A percentile compares a stretch with the other conserved stretches of the same genome.
Evolutionary conservation across 2,329 filamentous ascomycete species (phyloP).

Genomic region (Pyrenophora teres): DNA sequence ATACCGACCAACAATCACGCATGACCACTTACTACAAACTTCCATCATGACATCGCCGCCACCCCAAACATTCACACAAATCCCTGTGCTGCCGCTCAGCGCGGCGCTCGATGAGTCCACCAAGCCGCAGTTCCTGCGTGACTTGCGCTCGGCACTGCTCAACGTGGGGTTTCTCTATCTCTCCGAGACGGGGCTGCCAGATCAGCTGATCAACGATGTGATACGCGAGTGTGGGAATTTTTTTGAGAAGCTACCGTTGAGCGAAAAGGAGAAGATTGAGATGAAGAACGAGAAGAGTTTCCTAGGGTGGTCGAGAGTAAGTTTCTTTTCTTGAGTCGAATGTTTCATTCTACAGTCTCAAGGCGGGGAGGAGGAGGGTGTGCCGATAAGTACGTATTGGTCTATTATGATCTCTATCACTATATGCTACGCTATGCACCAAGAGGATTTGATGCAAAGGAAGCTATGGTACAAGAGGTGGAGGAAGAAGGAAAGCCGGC

Average conservation of each 20-base stretch:
- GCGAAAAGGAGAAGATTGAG: slow-evolving; percentile 70
- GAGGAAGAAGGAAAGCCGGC: slow-evolving; percentile 1
- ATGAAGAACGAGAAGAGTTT: slow-evolving; percentile 58
- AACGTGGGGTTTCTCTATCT: slow-evolving; percentile 90
- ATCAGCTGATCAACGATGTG: slow-evolving; percentile 67
- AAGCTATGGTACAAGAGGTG: slow-evolving; percentile 11
- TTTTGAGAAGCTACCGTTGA: slow-evolving; percentile 71
- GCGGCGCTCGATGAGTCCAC: slow-evolving; percentile 67
- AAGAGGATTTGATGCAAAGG: background rate
- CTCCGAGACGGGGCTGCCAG: slow-evolving; percentile 67
- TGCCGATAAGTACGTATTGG: background rate
- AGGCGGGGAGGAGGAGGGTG: background rate
- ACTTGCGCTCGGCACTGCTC: slow-evolving; percentile 75
- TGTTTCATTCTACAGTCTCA: background rate
- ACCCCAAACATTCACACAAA: slow-evolving; percentile 64
- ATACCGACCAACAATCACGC: no score
- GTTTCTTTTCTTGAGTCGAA: slow-evolving; percentile 23
- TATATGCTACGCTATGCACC: slow-evolving; percentile 5
- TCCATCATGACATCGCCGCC: slow-evolving; percentile 13
- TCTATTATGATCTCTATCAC: slow-evolving; percentile 11
- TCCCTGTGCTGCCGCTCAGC: slow-evolving; percentile 79
- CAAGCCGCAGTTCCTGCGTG: slow-evolving; percentile 72
- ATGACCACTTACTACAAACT: no score
- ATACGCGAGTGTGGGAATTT: slow-evolving; percentile 71
- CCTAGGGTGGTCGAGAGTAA: slow-evolving; percentile 53